These are phyloP conservation scores for Falciphora oryzae DNA, from an alignment of 2,329 filamentous ascomycete genomes.

Conservation along the genomic window DNA sequence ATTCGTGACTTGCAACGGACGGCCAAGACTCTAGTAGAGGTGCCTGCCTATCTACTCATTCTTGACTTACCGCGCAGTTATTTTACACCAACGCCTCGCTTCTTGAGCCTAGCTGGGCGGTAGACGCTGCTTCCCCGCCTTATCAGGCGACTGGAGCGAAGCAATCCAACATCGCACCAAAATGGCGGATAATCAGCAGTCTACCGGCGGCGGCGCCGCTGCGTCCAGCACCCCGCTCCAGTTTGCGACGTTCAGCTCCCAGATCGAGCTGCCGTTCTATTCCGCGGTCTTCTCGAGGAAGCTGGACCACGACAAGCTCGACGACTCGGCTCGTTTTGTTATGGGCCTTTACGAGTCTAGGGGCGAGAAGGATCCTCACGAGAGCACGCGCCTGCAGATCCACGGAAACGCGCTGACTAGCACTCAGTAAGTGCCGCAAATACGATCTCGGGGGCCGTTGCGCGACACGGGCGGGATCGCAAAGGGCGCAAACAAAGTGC, in stretches of 20 bases:
- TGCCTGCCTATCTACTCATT: neutral
- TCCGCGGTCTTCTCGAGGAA: slow-evolving; percentile 86
- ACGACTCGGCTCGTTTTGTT: slow-evolving; percentile 83
- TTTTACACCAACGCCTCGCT: neutral
- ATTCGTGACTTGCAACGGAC: neutral
- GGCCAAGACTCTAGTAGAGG: neutral
- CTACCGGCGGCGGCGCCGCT: neutral
- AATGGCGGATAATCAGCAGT: slow-evolving; percentile 3
- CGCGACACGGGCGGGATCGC: neutral
- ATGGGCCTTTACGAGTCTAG: slow-evolving; percentile 87
- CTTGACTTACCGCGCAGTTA: neutral
- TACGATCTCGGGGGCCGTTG: neutral
- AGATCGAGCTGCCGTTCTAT: slow-evolving; percentile 95
- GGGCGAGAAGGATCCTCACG: slow-evolving; percentile 60
- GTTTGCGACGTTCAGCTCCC: slow-evolving; percentile 87
- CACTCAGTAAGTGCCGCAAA: slow-evolving; percentile 60
- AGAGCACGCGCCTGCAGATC: slow-evolving; percentile 85
- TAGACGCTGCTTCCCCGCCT: neutral
- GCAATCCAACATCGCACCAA: neutral
- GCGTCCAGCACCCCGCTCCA: slow-evolving; percentile 32
- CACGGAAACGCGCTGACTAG: slow-evolving; percentile 79
- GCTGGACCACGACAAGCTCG: slow-evolving; percentile 94
- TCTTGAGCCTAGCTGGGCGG: neutral
- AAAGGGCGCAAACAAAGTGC: neutral
- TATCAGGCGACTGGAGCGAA: neutral